Evolutionary conservation across 805 yeast genomes (phyloP).

Genomic region (Barnettozyma botsteinii): DNA sequence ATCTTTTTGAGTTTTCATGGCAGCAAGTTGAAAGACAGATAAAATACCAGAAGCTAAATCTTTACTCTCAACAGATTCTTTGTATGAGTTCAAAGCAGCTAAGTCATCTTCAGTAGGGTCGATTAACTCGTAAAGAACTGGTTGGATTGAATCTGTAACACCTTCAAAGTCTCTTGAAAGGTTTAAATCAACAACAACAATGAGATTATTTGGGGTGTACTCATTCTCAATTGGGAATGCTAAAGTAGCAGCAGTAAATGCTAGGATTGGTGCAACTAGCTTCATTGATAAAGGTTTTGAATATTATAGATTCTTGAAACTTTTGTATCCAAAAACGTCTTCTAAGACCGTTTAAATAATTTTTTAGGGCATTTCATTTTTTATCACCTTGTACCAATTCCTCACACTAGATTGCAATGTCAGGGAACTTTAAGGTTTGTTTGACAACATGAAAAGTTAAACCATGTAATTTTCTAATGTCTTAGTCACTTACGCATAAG

Average conservation of each 20-base stretch:
- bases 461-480: too few species aligned
- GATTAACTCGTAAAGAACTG: slow-evolving; percentile 4
- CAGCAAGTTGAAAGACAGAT: slow-evolving; percentile 3
- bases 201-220: not conserved
- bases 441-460: too few species aligned
- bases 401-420: too few species aligned
- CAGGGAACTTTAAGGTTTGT: too few species aligned
- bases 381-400: too few species aligned
- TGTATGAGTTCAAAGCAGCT: not conserved
- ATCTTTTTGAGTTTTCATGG: not conserved
- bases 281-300: too few species aligned
- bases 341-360: too few species aligned
- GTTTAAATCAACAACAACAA: slow-evolving; percentile 3
- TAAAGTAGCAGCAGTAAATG: not conserved
- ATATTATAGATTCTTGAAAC: too few species aligned
- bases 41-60: slow-evolving; percentile 1
- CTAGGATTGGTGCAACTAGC: not conserved
- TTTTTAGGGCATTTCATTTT: too few species aligned
- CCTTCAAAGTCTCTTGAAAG: not conserved
- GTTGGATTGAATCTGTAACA: not conserved
- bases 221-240: not conserved
- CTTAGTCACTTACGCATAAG: too few species aligned
- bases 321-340: too few species aligned
- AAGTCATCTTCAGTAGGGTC: not conserved
- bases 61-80: not conserved